A percentile compares a stretch with the other conserved stretches of the same genome.
phyloP scores from a whole-genome alignment of 352 stramenopile species.

The Globisporangium ultimum region DNA sequence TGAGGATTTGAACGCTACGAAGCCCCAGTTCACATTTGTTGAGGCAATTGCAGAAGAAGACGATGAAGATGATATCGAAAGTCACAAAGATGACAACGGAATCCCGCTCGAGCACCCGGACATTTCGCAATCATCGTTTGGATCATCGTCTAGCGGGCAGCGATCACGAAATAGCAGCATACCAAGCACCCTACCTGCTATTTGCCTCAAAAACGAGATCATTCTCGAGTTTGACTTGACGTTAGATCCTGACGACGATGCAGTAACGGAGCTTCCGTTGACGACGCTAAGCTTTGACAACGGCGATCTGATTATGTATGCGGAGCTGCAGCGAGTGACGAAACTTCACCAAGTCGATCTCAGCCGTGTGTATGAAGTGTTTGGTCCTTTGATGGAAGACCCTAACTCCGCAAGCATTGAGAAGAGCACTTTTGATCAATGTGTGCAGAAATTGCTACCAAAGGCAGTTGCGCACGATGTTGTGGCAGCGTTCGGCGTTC shows the following conservation, averaged over 20 bases:
- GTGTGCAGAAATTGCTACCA: conserved; percentile 61
- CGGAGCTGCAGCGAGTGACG: conserved; percentile 70
- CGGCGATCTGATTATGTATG: conserved; percentile 80
- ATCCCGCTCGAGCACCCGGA: conserved; percentile 9
- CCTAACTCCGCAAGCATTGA: conserved; percentile 58
- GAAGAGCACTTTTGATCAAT: conserved; percentile 76
- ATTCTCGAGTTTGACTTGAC: conserved; percentile 81
- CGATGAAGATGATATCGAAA: conserved; percentile 47
- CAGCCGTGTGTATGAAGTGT: conserved; percentile 62
- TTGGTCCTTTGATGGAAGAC: conserved; percentile 68
- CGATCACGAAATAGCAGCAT: conserved; percentile 47
- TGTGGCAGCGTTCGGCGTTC: conserved; percentile 55
- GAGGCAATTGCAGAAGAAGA: conserved; percentile 68
- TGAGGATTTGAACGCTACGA: conserved; percentile 21
- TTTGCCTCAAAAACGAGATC: conserved; percentile 81
- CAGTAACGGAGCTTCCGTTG: conserved; percentile 58
- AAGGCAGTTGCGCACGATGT: conserved; percentile 48
- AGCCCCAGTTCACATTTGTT: conserved; percentile 59
- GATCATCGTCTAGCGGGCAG: conserved; percentile 54
- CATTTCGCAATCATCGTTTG: conserved; percentile 34
- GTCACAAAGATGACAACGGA: conserved; percentile 11
- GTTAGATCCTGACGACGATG: conserved; percentile 61
- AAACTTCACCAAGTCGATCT: conserved; percentile 73
- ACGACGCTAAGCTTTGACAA: conserved; percentile 79
- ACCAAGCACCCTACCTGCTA: conserved; percentile 57